phyloP scores from a whole-genome alignment of 2,329 filamentous ascomycete species.

The Verticillium dahliae region DNA sequence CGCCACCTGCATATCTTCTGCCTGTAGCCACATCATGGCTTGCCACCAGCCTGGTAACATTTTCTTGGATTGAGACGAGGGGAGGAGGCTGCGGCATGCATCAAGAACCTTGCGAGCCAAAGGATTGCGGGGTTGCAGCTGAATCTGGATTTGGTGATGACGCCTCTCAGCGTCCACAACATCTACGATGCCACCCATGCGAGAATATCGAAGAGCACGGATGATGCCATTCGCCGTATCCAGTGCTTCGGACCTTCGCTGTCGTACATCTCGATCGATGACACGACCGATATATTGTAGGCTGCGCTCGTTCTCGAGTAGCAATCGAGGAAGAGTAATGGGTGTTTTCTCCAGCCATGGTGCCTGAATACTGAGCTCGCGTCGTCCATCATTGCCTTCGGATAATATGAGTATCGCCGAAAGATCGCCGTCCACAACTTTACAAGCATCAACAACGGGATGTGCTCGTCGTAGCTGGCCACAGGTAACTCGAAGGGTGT shows the following conservation, averaged over 20 bases:
- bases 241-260: conserved; percentile 37
- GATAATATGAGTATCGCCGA: conserved; percentile 66
- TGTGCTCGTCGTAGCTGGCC: conserved; percentile 53
- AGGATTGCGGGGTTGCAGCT: conserved; percentile 58
- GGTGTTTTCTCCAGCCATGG: conserved; percentile 69
- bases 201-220: conserved; percentile 49
- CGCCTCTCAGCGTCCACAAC: conserved; percentile 55
- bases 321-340: conserved; percentile 55
- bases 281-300: conserved; percentile 49
- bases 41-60: conserved; percentile 69
- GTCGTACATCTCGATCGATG: conserved; percentile 44
- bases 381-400: conserved; percentile 54
- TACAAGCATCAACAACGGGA: conserved; percentile 67
- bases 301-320: conserved; percentile 52
- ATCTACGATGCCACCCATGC: conserved; percentile 56
- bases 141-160: conserved; percentile 61
- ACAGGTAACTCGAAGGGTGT: conserved; percentile 35
- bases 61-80: conserved; percentile 50
- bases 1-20: conserved; percentile 35
- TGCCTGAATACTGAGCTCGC: conserved; percentile 65
- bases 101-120: conserved; percentile 56
- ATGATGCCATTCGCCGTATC: conserved; percentile 41
- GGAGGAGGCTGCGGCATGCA: conserved; percentile 58
- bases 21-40: conserved; percentile 60
- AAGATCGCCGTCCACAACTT: conserved; percentile 58